Evolutionary conservation across 108 stramenopile species (phyloP).

Genomic region (Seminavis robusta): DNA sequence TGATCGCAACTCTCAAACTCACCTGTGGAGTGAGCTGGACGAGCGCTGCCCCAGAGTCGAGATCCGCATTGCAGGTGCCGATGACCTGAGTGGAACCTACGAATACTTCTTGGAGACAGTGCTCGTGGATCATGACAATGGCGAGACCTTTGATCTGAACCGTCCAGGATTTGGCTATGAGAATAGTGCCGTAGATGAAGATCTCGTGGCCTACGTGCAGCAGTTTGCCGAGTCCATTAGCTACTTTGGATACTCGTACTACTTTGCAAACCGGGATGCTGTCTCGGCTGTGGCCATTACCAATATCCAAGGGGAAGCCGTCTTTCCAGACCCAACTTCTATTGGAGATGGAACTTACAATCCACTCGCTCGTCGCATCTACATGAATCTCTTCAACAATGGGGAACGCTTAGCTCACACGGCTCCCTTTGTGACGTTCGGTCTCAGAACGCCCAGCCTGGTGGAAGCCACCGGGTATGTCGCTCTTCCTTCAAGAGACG

Average conservation of each 20-base stretch:
- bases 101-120: conserved; percentile 9
- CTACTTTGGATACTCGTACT: conserved; percentile 24
- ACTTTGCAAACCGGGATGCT: conserved; percentile 5
- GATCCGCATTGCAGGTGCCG: conserved; percentile 17
- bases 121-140: conserved; percentile 5
- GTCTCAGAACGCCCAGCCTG: no score
- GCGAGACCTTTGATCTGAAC: conserved; percentile 12
- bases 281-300: conserved; percentile 17
- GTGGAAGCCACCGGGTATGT: no score
- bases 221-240: conserved; percentile 3
- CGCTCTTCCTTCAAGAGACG: no score
- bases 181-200: conserved; percentile 6
- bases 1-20: conserved; percentile 15
- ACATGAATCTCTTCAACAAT: conserved; percentile 21
- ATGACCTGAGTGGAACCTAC: conserved; percentile 4
- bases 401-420: conserved; percentile 1
- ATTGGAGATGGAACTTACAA: conserved; percentile 19
- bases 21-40: conserved; percentile 26
- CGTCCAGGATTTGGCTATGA: neutral
- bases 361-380: conserved; percentile 20
- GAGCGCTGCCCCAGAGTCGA: conserved; percentile 9
- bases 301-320: conserved; percentile 1
- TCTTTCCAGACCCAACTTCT: conserved; percentile 1
- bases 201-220: conserved; percentile 4
- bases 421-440: conserved; percentile 17